phyloP scores from a whole-genome alignment of 371 early-diverging fungal genomes.

The Vairimorpha ceranae region DNA sequence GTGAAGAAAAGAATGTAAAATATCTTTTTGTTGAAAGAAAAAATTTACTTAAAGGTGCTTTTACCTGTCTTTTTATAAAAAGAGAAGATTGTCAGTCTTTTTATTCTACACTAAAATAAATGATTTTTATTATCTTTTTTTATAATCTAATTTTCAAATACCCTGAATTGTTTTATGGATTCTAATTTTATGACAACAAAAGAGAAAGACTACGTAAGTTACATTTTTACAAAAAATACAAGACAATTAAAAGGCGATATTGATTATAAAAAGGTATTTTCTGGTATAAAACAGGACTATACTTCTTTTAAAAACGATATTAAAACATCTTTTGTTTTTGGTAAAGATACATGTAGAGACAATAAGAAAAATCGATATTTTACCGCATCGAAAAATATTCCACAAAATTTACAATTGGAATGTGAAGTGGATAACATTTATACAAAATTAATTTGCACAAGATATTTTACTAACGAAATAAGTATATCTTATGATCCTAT shows the following conservation, averaged over 20 bases:
- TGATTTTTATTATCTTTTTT: background rate
- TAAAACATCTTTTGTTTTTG: background rate
- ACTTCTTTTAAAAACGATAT: background rate
- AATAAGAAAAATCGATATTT: background rate
- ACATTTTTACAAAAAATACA: slow-evolving; percentile 19
- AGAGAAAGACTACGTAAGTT: slow-evolving; percentile 43
- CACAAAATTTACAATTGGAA: background rate
- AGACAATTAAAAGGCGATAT: slow-evolving; percentile 5
- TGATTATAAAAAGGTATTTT: slow-evolving; percentile 4
- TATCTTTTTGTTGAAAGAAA: slow-evolving; percentile 85
- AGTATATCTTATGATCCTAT: background rate
- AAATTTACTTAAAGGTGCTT: slow-evolving; percentile 16
- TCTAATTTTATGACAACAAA: slow-evolving; percentile 37
- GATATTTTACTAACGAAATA: background rate
- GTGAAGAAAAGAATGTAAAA: slow-evolving; percentile 84
- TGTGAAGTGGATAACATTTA: background rate
- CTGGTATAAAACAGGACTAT: slow-evolving; percentile 10
- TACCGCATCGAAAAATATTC: background rate
- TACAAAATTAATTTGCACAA: background rate
- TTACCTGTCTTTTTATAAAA: slow-evolving; percentile 38
- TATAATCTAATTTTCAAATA: no score
- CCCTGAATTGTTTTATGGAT: no score
- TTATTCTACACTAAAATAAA: background rate
- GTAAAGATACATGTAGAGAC: background rate
- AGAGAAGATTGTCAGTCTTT: background rate